These are phyloP conservation scores for Penicillium roqueforti DNA, from an alignment of 495 filamentous ascomycete species.

Conservation along the genomic window DNA sequence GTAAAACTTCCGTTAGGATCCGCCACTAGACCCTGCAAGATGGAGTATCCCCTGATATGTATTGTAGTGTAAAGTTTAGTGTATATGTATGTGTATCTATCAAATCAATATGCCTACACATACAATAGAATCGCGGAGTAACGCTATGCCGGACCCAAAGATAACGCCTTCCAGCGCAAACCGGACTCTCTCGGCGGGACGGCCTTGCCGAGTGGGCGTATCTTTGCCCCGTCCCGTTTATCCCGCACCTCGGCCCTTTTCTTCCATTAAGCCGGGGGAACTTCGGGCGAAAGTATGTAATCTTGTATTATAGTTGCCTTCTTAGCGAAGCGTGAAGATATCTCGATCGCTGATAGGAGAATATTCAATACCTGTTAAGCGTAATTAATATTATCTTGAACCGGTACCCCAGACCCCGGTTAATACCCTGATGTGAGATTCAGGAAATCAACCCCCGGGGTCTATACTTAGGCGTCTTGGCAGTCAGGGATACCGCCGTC, in stretches of 20 bases:
- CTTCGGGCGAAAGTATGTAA: not conserved
- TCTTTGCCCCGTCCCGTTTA: conserved; percentile 29
- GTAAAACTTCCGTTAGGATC: conserved; percentile 17
- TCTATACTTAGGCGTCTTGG: not conserved
- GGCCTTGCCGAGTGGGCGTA: conserved; percentile 23
- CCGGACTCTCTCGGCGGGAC: not conserved
- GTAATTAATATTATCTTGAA: not conserved
- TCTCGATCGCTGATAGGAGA: not conserved
- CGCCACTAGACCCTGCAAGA: conserved; percentile 20
- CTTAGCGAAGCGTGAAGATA: conserved; percentile 15
- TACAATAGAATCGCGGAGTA: too few relatives aligned
- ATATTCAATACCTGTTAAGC: not conserved
- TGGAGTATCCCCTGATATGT: not conserved
- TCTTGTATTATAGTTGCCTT: not conserved
- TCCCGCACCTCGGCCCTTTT: conserved; percentile 1
- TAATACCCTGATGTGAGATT: not conserved
- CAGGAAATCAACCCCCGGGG: conserved; percentile 1
- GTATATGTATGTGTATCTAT: too few relatives aligned
- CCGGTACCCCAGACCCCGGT: conserved; percentile 2
- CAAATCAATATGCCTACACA: too few relatives aligned
- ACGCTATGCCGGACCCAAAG: not conserved
- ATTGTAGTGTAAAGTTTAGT: too few relatives aligned
- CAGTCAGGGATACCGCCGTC: not conserved
- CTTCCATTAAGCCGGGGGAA: conserved; percentile 1
- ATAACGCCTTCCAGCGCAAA: conserved; percentile 13